Evolutionary conservation across 2,329 filamentous ascomycete species (phyloP).

Genomic region (Thielaviopsis cerberus): DNA sequence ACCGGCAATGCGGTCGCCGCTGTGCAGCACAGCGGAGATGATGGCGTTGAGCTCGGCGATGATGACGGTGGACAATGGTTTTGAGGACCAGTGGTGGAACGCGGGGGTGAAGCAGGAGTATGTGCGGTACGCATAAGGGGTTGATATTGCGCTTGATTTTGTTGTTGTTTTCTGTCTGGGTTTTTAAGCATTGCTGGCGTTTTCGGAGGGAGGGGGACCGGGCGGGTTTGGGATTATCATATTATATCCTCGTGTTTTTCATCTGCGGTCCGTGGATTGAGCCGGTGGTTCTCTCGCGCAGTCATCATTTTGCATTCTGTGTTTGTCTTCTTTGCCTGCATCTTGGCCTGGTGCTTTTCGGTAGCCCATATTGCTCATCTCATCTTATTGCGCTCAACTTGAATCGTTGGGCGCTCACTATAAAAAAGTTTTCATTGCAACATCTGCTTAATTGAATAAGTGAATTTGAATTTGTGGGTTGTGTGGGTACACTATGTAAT

Average conservation of each 20-base stretch:
- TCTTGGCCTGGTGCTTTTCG: neutral
- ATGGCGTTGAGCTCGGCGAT: conserved; percentile 29
- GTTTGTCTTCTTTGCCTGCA: neutral
- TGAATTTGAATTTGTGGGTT: no score
- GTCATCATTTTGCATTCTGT: neutral
- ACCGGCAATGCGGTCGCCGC: neutral
- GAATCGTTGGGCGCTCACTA: no score
- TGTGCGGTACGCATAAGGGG: neutral
- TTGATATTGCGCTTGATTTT: neutral
- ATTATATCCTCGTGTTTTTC: neutral
- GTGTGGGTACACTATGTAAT: no score
- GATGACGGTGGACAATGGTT: conserved; percentile 39
- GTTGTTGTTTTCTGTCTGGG: neutral
- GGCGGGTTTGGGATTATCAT: neutral
- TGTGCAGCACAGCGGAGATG: conserved; percentile 6
- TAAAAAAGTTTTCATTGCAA: no score
- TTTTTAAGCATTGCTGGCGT: neutral
- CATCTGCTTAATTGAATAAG: no score
- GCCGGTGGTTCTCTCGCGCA: neutral
- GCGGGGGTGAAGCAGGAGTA: conserved; percentile 20
- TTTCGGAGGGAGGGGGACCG: no score
- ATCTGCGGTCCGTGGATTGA: neutral
- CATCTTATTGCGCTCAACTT: no score
- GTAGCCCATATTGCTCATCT: neutral
- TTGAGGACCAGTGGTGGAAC: conserved; percentile 40